Conservation (phyloP, 2,329 filamentous ascomycete species). For the Colletotrichum sansevieriae region DNA sequence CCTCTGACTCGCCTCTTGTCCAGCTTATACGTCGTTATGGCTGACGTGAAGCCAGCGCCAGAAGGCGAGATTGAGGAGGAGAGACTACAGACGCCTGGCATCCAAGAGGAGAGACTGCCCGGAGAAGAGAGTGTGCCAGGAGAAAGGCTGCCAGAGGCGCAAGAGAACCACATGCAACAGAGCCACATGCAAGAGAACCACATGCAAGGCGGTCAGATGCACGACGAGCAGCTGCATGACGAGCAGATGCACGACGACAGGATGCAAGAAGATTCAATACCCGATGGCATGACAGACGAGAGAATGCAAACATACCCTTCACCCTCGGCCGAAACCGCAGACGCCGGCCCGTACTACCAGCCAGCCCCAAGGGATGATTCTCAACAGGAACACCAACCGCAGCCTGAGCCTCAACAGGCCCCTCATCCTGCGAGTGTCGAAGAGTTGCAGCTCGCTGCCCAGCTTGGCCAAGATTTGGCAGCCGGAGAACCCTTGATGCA, state of each 20-base stretch:
- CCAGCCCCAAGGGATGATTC: constrained; percentile 45
- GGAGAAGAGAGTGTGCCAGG: constrained; percentile 3
- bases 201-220: constrained; percentile 4
- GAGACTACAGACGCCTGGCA: constrained; percentile 21
- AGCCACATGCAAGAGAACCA: background rate
- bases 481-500: constrained; percentile 60
- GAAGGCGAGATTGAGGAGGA: constrained; percentile 35
- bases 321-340: constrained; percentile 29
- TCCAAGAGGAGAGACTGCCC: constrained; percentile 18
- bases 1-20: too few relatives aligned
- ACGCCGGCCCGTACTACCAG: constrained; percentile 39
- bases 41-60: constrained; percentile 29
- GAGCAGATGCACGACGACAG: background rate
- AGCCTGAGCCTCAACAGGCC: constrained; percentile 55
- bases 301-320: constrained; percentile 37
- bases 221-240: constrained; percentile 2
- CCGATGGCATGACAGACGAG: constrained; percentile 32
- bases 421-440: constrained; percentile 62
- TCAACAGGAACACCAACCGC: constrained; percentile 47
- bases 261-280: constrained; percentile 14
- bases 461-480: constrained; percentile 67
- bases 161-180: background rate
- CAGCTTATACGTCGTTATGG: background rate
- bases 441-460: constrained; percentile 70
- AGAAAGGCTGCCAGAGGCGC: constrained; percentile 3